phyloP scores from a whole-genome alignment of 805 yeast genomes.

The Schizosaccharomyces japonicus region DNA sequence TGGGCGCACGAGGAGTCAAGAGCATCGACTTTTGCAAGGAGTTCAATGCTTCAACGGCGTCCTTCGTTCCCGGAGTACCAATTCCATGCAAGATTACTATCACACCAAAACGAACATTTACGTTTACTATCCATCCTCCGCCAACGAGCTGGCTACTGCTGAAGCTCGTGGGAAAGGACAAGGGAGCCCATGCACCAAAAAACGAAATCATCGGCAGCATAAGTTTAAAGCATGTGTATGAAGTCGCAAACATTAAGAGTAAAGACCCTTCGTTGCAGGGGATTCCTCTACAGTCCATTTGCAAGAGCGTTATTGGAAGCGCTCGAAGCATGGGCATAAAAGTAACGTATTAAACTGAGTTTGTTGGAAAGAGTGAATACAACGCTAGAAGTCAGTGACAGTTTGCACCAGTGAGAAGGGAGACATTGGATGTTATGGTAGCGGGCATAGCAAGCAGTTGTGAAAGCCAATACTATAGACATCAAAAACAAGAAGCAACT shows the following conservation, averaged over 20 bases:
- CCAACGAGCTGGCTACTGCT: slow-evolving; percentile 69
- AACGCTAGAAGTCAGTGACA: too few relatives aligned
- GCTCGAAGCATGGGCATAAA: slow-evolving; percentile 77
- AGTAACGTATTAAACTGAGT: slow-evolving; percentile 39
- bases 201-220: slow-evolving; percentile 30
- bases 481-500: too few relatives aligned
- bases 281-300: slow-evolving; percentile 47
- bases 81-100: slow-evolving; percentile 68
- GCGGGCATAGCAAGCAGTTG: too few relatives aligned
- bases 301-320: slow-evolving; percentile 61
- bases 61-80: slow-evolving; percentile 46
- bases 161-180: slow-evolving; percentile 55
- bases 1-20: slow-evolving; percentile 94
- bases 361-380: too few relatives aligned
- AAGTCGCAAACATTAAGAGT: slow-evolving; percentile 80
- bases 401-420: too few relatives aligned
- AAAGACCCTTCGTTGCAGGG: slow-evolving; percentile 55
- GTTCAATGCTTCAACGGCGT: slow-evolving; percentile 89
- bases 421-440: too few relatives aligned
- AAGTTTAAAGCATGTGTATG: slow-evolving; percentile 74
- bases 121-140: slow-evolving; percentile 72
- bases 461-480: too few relatives aligned
- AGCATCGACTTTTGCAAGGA: slow-evolving; percentile 97
- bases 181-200: slow-evolving; percentile 51
- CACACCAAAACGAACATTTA: slow-evolving; percentile 75